These are phyloP conservation scores for Grammothele lineata DNA, from an alignment of 768 basidiomycete genomes.

Conservation along the genomic window DNA sequence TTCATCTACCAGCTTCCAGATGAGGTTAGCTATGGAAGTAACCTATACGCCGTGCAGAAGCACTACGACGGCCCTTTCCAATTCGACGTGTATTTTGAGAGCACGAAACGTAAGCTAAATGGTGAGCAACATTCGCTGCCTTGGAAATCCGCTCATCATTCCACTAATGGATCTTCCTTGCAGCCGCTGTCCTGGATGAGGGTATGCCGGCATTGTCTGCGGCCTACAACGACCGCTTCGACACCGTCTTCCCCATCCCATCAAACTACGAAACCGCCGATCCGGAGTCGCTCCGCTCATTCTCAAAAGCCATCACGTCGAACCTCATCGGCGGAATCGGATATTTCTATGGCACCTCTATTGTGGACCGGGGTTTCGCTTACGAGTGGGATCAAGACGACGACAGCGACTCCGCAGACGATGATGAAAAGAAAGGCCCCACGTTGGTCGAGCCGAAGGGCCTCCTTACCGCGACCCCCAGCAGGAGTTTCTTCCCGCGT, in stretches of 20 bases:
- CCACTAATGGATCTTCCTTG: conserved; percentile 25
- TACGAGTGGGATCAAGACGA: conserved; percentile 89
- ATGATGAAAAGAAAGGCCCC: conserved; percentile 48
- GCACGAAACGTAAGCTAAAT: conserved; percentile 57
- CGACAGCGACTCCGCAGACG: conserved; percentile 42
- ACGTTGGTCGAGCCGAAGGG: conserved; percentile 68
- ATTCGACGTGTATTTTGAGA: conserved; percentile 88
- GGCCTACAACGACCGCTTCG: conserved; percentile 65
- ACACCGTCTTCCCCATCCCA: conserved; percentile 63
- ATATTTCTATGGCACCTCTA: conserved; percentile 89
- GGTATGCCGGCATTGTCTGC: conserved; percentile 64
- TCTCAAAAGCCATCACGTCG: conserved; percentile 86
- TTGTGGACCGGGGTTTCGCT: conserved; percentile 79
- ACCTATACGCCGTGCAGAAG: conserved; percentile 86
- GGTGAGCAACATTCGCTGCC: conserved; percentile 54
- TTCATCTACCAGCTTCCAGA: conserved; percentile 75
- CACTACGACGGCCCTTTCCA: conserved; percentile 79
- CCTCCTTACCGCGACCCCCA: conserved; percentile 89
- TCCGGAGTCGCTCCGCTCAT: conserved; percentile 50
- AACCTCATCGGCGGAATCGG: conserved; percentile 92
- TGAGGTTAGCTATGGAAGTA: conserved; percentile 65
- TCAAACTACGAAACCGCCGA: conserved; percentile 45
- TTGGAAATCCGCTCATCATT: background rate
- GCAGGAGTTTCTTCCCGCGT: conserved; percentile 94
- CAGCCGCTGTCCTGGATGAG: conserved; percentile 56